Evolutionary conservation across 306 rosid genomes (phyloP).

Genomic region (Sindora glabra): DNA sequence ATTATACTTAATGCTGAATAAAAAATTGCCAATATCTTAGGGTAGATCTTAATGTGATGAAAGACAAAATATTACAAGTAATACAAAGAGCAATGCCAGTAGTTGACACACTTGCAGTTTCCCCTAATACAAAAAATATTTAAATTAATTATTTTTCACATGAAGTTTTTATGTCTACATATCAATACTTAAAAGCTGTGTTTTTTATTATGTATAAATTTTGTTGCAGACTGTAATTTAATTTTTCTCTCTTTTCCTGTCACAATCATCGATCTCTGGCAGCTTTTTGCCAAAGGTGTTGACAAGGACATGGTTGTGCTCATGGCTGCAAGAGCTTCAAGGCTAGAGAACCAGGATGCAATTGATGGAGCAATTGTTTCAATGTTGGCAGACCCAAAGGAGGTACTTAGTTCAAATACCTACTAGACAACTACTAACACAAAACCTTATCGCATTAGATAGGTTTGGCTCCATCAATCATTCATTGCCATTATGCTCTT

Average conservation of each 20-base stretch:
- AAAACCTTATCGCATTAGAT: too few species aligned
- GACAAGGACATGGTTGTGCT: slow-evolving; percentile 60
- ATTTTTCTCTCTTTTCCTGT: not conserved
- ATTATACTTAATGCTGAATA: not conserved
- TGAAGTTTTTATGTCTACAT: not conserved
- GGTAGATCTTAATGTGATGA: not conserved
- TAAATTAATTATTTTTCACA: not conserved
- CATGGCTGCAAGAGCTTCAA: slow-evolving; percentile 80
- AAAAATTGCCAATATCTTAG: not conserved
- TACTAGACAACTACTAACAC: not conserved
- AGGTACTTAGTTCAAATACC: slow-evolving; percentile 35
- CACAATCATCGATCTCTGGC: not conserved
- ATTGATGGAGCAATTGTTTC: slow-evolving; percentile 67
- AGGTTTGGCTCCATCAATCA: not conserved
- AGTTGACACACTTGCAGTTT: not conserved
- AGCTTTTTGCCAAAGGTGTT: slow-evolving; percentile 55
- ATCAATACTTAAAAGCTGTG: not conserved
- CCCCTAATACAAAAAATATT: not conserved
- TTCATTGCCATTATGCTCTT: too few species aligned
- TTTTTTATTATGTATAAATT: too few species aligned
- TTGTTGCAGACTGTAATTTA: not conserved
- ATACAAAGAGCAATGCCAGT: not conserved
- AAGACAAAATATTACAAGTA: too few species aligned
- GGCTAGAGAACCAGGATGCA: slow-evolving; percentile 72
- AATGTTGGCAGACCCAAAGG: slow-evolving; percentile 67